These are phyloP conservation scores for Colletotrichum sp. DNA, from an alignment of 2,329 filamentous ascomycete species.

Conservation along the genomic window DNA sequence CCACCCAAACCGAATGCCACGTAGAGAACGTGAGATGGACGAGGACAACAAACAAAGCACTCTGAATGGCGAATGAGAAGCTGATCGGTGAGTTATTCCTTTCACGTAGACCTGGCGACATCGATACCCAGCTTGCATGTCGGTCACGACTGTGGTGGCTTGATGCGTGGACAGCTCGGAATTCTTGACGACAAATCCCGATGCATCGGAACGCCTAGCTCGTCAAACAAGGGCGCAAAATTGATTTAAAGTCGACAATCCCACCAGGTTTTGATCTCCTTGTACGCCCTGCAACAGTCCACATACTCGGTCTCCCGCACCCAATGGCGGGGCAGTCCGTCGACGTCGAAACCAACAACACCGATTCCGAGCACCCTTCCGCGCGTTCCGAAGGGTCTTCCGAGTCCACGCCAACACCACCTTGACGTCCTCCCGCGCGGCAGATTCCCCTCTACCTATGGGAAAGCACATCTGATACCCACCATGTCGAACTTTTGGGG, in stretches of 20 bases:
- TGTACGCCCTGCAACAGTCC: not conserved
- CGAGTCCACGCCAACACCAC: not conserved
- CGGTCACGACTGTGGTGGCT: accelerated
- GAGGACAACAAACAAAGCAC: accelerated
- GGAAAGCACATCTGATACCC: not conserved
- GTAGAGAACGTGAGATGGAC: not conserved
- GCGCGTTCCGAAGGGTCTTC: not conserved
- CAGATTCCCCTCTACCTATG: not conserved
- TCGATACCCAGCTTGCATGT: not conserved
- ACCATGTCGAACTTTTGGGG: not conserved
- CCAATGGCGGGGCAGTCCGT: not conserved
- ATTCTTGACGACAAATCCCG: not conserved
- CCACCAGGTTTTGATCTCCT: not conserved
- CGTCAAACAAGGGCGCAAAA: not conserved
- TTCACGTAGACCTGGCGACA: too few relatives aligned
- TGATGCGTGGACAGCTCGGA: not conserved
- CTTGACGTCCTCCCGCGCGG: not conserved
- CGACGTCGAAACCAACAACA: not conserved
- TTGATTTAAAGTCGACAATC: not conserved
- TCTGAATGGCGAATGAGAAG: not conserved
- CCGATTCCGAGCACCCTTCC: not conserved
- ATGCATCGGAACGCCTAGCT: not conserved
- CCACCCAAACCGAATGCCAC: not conserved
- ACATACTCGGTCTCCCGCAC: not conserved
- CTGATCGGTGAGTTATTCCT: accelerated